Evolutionary conservation across 1,284 basidiomycete species (phyloP).

Genomic region (Exsudoporus floridanus): DNA sequence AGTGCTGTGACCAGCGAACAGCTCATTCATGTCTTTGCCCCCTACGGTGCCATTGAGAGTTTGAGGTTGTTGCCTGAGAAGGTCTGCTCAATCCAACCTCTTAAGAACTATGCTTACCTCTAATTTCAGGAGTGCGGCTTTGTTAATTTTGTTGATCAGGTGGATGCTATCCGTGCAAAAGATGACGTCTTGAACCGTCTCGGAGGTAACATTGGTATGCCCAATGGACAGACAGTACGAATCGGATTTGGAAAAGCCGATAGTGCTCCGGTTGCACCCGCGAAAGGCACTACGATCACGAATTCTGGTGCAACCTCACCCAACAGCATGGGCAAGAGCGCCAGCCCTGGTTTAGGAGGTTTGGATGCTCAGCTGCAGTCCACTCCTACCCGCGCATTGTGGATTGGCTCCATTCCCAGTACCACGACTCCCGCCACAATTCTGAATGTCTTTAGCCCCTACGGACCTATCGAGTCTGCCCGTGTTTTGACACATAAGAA

Average conservation of each 20-base stretch:
- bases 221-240: conserved; percentile 89
- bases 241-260: conserved; percentile 98
- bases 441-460: conserved; percentile 91
- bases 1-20: conserved; percentile 92
- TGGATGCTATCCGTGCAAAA: conserved; percentile 92
- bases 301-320: conserved; percentile 66
- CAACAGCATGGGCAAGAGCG: conserved; percentile 50
- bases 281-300: conserved; percentile 64
- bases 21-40: conserved; percentile 91
- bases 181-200: conserved; percentile 95
- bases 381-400: conserved; percentile 88
- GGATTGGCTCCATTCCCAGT: conserved; percentile 94
- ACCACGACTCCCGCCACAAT: conserved; percentile 92
- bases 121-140: conserved; percentile 88
- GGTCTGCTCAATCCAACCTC: conserved; percentile 46
- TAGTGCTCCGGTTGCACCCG: conserved; percentile 85
- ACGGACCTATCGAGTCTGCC: conserved; percentile 95
- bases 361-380: conserved; percentile 83
- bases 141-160: conserved; percentile 95
- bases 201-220: conserved; percentile 91
- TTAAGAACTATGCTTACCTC: conserved; percentile 7
- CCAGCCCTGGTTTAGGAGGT: conserved; percentile 52
- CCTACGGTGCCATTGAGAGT: conserved; percentile 96
- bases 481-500: conserved; percentile 96
- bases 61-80: conserved; percentile 93